These are phyloP conservation scores for Rhodotorula graminis DNA, from an alignment of 768 basidiomycete species.

Conservation along the genomic window DNA sequence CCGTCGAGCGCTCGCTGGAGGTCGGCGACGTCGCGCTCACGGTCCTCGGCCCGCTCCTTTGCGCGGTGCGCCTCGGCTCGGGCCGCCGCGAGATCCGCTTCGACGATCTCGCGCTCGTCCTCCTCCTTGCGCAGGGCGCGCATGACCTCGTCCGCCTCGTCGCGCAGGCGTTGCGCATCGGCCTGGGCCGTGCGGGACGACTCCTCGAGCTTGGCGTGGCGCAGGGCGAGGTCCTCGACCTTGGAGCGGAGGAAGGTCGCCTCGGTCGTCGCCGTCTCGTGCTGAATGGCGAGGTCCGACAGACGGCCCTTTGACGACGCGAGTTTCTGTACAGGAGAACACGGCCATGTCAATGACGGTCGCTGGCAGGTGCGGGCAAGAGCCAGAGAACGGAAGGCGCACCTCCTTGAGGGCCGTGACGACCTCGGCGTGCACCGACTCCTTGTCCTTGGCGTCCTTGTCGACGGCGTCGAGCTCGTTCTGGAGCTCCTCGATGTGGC, in stretches of 20 bases:
- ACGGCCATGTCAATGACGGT: neutral
- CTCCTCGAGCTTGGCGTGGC: conserved; percentile 57
- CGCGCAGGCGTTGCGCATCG: conserved; percentile 53
- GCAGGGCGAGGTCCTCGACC: conserved; percentile 67
- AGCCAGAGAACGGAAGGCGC: conserved; percentile 31
- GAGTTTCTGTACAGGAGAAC: conserved; percentile 58
- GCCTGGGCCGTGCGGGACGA: conserved; percentile 62
- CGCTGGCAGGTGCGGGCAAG: no score
- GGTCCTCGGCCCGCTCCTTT: neutral
- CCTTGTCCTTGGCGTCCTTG: conserved; percentile 54
- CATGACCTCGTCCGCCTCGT: conserved; percentile 47
- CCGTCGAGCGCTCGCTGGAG: conserved; percentile 68
- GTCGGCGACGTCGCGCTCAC: neutral
- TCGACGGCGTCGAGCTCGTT: conserved; percentile 54
- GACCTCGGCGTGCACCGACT: conserved; percentile 67
- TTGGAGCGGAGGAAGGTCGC: conserved; percentile 63
- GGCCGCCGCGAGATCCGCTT: conserved; percentile 61
- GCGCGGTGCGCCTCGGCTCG: neutral
- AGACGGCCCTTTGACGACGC: conserved; percentile 61
- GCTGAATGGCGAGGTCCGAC: conserved; percentile 59
- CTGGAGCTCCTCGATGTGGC: conserved; percentile 49
- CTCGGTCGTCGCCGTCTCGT: conserved; percentile 60
- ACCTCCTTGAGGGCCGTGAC: conserved; percentile 76
- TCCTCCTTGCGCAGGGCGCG: conserved; percentile 52
- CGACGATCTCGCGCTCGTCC: conserved; percentile 68